A percentile compares a stretch with the other conserved stretches of the same genome.
phyloP scores from a whole-genome alignment of 352 stramenopile species.

The Elongisporangium anandrum region DNA sequence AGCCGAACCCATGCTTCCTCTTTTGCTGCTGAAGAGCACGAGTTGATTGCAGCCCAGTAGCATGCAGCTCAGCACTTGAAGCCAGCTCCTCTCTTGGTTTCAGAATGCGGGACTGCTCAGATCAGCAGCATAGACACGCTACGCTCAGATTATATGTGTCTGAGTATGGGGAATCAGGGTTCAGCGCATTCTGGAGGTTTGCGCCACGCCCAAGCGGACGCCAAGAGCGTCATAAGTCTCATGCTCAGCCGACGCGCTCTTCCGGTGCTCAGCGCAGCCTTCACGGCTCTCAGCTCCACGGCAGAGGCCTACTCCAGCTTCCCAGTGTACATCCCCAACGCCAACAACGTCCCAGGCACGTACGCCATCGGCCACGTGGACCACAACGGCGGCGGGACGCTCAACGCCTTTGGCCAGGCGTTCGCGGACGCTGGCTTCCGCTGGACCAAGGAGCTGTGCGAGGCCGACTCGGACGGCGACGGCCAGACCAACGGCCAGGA shows the following conservation, averaged over 20 bases:
- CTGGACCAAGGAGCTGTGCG: conserved; percentile 33
- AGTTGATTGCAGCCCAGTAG: neutral
- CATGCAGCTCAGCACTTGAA: neutral
- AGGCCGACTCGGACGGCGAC: conserved; percentile 29
- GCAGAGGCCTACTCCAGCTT: neutral
- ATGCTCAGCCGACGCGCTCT: neutral
- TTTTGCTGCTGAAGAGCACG: too few species aligned
- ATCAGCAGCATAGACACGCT: neutral
- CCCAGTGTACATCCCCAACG: conserved; percentile 24
- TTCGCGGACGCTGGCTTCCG: conserved; percentile 23
- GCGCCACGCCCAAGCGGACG: neutral
- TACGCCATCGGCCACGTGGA: conserved; percentile 28
- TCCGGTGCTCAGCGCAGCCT: neutral
- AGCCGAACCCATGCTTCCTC: too few species aligned
- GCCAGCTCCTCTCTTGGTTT: too few species aligned
- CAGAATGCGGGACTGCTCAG: too few species aligned
- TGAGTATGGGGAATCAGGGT: neutral
- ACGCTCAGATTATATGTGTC: neutral
- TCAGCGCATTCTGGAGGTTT: neutral
- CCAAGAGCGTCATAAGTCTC: neutral
- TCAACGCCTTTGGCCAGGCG: conserved; percentile 28
- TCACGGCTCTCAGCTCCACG: neutral
- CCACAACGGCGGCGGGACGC: conserved; percentile 5
- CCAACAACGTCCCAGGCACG: conserved; percentile 24
- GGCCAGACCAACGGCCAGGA: conserved; percentile 50